These are phyloP conservation scores for Casuarina equisetifolia DNA, from an alignment of 306 rosid genomes.

Conservation along the genomic window DNA sequence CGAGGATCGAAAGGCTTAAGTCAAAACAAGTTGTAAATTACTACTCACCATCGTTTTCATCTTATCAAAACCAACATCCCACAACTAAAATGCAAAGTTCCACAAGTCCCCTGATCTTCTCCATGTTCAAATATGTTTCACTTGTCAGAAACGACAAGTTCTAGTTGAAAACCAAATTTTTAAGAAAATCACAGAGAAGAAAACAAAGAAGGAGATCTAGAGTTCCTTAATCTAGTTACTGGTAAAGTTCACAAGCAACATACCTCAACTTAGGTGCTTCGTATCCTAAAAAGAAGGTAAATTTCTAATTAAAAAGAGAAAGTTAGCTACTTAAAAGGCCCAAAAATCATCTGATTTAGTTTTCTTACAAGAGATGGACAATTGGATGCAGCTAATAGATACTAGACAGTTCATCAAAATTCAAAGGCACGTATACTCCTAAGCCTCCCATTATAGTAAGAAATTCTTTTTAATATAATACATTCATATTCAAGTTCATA, in stretches of 20 bases:
- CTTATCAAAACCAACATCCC: background rate
- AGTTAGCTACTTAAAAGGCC: background rate
- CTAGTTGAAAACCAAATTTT: background rate
- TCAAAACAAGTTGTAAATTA: too few relatives aligned
- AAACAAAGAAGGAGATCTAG: background rate
- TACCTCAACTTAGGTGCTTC: slow-evolving; percentile 36
- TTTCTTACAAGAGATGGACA: too few relatives aligned
- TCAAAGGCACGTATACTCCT: too few relatives aligned
- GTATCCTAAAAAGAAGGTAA: slow-evolving; percentile 14
- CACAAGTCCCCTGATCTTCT: background rate
- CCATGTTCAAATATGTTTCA: background rate
- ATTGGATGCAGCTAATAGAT: too few relatives aligned
- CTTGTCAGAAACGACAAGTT: background rate
- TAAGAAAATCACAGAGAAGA: background rate
- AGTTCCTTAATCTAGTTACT: too few relatives aligned
- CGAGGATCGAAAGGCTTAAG: too few relatives aligned
- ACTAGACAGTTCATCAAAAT: too few relatives aligned
- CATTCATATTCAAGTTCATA: too few relatives aligned
- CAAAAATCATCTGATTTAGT: too few relatives aligned
- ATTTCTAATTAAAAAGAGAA: background rate
- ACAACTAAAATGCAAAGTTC: background rate
- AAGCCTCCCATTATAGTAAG: too few relatives aligned
- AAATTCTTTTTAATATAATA: too few relatives aligned
- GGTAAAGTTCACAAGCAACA: background rate
- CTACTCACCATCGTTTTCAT: background rate